Conservation (phyloP, 2,329 filamentous ascomycete genomes). For the Alternaria alternata region DNA sequence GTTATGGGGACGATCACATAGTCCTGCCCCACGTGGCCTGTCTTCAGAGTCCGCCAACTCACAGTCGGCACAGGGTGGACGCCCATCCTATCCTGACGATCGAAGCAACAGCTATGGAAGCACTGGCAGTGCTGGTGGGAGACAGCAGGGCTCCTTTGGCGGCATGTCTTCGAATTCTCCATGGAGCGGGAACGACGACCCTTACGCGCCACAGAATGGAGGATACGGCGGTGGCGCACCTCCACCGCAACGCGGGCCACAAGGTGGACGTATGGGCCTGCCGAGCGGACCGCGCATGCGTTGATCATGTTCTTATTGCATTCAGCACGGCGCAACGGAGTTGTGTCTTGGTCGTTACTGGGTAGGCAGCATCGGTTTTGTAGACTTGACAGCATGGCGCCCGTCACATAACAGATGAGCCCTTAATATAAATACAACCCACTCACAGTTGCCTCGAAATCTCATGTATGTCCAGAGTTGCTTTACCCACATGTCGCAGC, state of each 20-base stretch:
- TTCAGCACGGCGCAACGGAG: conserved; percentile 31
- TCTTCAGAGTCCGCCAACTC: conserved; percentile 30
- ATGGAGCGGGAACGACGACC: conserved; percentile 44
- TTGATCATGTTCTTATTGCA: conserved; percentile 18
- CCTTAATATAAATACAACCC: conserved; percentile 10
- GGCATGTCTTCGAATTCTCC: conserved; percentile 44
- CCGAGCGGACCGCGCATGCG: conserved; percentile 52
- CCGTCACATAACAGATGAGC: conserved; percentile 13
- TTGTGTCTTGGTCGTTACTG: conserved; percentile 13
- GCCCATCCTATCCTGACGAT: conserved; percentile 45
- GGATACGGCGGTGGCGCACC: conserved; percentile 34
- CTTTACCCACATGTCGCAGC: neutral
- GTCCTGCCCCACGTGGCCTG: conserved; percentile 55
- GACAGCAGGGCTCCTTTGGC: conserved; percentile 38
- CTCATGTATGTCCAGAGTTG: neutral
- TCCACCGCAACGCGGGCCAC: conserved; percentile 36
- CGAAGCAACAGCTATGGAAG: conserved; percentile 42
- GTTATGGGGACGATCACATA: conserved; percentile 72
- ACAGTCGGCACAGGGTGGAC: conserved; percentile 28
- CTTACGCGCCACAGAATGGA: conserved; percentile 36
- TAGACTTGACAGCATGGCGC: conserved; percentile 6
- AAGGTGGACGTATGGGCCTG: conserved; percentile 47
- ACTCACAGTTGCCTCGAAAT: neutral
- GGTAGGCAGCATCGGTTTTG: conserved; percentile 1
- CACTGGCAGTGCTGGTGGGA: conserved; percentile 33